phyloP scores from a whole-genome alignment of 257 asterid genomes.

The Euphrasia confusa region DNA sequence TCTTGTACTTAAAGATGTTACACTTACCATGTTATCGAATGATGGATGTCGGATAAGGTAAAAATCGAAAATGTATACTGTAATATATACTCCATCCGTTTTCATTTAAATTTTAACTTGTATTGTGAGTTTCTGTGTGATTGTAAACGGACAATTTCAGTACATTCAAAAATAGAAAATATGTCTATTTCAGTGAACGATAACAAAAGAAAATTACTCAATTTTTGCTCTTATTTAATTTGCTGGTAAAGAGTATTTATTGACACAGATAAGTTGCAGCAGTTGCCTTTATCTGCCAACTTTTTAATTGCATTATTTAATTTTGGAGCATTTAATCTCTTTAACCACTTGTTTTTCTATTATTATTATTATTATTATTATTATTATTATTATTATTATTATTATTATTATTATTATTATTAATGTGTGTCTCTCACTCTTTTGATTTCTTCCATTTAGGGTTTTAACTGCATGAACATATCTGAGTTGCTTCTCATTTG shows the following conservation, averaged over 20 bases:
- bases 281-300: conserved; percentile 32
- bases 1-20: conserved; percentile 22
- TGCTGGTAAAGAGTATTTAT: conserved; percentile 10
- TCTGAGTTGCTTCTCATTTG: too few relatives aligned
- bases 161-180: too few relatives aligned
- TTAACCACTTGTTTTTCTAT: conserved; percentile 23
- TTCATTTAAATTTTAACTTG: too few relatives aligned
- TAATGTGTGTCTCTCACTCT: not conserved
- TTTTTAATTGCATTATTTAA: conserved; percentile 36
- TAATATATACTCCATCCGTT: too few relatives aligned
- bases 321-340: conserved; percentile 32
- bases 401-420: conserved; percentile 1
- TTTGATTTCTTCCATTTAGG: conserved; percentile 4
- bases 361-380: conserved; percentile 12
- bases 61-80: not conserved
- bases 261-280: conserved; percentile 29
- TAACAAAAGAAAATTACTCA: not conserved
- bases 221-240: not conserved
- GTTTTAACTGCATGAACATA: not conserved
- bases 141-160: too few relatives aligned
- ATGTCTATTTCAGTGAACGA: too few relatives aligned
- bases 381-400: not conserved
- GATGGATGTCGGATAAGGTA: conserved; percentile 2
- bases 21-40: conserved; percentile 29
- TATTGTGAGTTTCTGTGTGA: too few relatives aligned